Percentiles rank a stretch among this genome's conserved stretches.
Conservation (phyloP, 176 grass and related monocot genomes). For the Guadua angustifolia region DNA sequence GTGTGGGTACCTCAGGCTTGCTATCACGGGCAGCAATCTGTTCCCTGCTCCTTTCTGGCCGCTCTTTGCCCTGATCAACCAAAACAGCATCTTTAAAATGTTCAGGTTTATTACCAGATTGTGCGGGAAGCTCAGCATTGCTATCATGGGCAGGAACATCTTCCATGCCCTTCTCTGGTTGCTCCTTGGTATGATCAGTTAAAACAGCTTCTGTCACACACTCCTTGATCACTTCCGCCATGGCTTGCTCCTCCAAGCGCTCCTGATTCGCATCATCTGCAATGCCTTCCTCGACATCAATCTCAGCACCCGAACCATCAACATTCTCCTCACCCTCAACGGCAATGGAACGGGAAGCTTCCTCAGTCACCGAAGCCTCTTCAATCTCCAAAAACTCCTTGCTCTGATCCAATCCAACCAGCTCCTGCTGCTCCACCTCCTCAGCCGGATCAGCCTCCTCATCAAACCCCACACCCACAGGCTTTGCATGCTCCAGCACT, state of each 20-base stretch:
- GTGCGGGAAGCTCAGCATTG: slow-evolving; percentile 7
- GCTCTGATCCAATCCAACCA: slow-evolving; percentile 15
- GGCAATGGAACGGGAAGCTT: not conserved
- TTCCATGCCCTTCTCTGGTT: not conserved
- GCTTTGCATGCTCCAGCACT: not conserved
- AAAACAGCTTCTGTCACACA: slow-evolving; percentile 44
- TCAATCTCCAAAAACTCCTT: slow-evolving; percentile 8
- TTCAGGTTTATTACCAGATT: slow-evolving; percentile 38
- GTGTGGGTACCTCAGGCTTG: not conserved
- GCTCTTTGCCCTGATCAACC: slow-evolving; percentile 22
- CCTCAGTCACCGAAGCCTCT: not conserved
- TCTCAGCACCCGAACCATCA: not conserved
- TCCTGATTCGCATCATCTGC: slow-evolving; percentile 1
- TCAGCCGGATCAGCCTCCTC: slow-evolving; percentile 17
- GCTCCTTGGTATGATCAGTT: slow-evolving; percentile 20
- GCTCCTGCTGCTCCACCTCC: slow-evolving; percentile 25
- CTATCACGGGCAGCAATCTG: slow-evolving; percentile 3
- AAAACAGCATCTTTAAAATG: not conserved
- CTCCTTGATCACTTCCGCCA: slow-evolving; percentile 35
- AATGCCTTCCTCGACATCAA: slow-evolving; percentile 21
- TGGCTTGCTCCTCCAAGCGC: slow-evolving; percentile 27
- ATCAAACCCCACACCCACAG: not conserved
- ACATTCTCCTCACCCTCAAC: not conserved
- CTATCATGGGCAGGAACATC: not conserved
- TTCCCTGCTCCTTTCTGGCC: slow-evolving; percentile 21